A percentile compares a stretch with the other conserved stretches of the same genome.
Evolutionary conservation across 305 asterid species (phyloP).

Genomic region (Petunia hybrid): DNA sequence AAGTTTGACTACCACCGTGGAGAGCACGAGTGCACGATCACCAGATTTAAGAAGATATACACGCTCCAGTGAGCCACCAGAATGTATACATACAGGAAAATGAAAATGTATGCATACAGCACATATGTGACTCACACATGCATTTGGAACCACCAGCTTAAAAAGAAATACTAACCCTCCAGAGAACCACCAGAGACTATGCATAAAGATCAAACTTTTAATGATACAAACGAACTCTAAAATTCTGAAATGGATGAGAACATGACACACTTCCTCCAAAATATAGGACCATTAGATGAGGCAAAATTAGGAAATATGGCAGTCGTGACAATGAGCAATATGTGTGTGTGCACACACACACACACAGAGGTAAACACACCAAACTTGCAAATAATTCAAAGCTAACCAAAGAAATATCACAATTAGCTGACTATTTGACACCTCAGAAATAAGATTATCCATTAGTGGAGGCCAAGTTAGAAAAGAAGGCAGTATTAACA

Average conservation of each 20-base stretch:
- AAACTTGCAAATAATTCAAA: constrained; percentile 16
- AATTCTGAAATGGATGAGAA: constrained; percentile 1
- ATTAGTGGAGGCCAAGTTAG: constrained; percentile 1
- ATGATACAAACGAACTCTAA: background rate
- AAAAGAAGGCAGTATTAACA: constrained; percentile 4
- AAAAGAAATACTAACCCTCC: constrained; percentile 23
- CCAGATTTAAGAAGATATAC: constrained; percentile 20
- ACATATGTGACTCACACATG: background rate
- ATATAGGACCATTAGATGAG: background rate
- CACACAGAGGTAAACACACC: constrained; percentile 8
- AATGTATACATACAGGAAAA: background rate
- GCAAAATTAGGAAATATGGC: constrained; percentile 11
- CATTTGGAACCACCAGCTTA: constrained; percentile 12
- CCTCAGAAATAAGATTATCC: background rate
- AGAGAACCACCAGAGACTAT: constrained; percentile 13
- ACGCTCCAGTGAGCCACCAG: background rate
- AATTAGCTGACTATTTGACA: background rate
- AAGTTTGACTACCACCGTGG: background rate
- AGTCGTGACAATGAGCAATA: constrained; percentile 26
- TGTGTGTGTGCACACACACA: too few relatives aligned
- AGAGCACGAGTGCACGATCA: background rate
- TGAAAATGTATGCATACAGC: background rate
- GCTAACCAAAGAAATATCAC: background rate
- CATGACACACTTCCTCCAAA: background rate
- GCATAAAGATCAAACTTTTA: background rate